Evolutionary conservation across 208 protist genomes (phyloP).

Genomic region (Crithidia sp.): DNA sequence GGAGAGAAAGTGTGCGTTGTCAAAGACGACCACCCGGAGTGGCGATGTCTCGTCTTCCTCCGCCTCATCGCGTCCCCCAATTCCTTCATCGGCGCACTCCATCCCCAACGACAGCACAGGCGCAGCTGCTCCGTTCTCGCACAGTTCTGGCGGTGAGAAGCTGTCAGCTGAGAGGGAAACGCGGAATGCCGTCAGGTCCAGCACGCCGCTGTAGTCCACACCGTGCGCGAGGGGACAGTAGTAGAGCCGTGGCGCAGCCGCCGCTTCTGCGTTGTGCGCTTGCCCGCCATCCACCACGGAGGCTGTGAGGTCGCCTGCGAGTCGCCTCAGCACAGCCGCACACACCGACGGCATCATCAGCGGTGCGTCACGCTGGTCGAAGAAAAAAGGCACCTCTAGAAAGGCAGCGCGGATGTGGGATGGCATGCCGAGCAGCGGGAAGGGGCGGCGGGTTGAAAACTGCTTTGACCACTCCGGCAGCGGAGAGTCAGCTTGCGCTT

Average conservation of each 20-base stretch:
- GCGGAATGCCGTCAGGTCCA: conserved; percentile 50
- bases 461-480: not conserved
- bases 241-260: conserved; percentile 19
- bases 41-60: not conserved
- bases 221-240: conserved; percentile 67
- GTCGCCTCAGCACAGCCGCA: conserved; percentile 9
- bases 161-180: conserved; percentile 11
- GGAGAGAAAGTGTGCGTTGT: conserved; percentile 72
- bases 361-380: not conserved
- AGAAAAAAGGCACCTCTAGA: conserved; percentile 25
- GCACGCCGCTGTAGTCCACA: conserved; percentile 53
- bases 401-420: conserved; percentile 18
- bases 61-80: not conserved
- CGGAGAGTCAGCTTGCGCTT: not conserved
- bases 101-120: conserved; percentile 42
- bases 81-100: not conserved
- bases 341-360: conserved; percentile 30
- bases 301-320: conserved; percentile 8
- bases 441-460: not conserved
- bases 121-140: not conserved
- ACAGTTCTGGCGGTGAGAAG: not conserved
- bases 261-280: not conserved
- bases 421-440: conserved; percentile 21
- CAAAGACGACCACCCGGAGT: conserved; percentile 42
- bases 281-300: not conserved